A percentile compares a stretch with the other conserved stretches of the same genome.
phyloP scores from a whole-genome alignment of 345 rosid genomes.

The Gossypium australe region DNA sequence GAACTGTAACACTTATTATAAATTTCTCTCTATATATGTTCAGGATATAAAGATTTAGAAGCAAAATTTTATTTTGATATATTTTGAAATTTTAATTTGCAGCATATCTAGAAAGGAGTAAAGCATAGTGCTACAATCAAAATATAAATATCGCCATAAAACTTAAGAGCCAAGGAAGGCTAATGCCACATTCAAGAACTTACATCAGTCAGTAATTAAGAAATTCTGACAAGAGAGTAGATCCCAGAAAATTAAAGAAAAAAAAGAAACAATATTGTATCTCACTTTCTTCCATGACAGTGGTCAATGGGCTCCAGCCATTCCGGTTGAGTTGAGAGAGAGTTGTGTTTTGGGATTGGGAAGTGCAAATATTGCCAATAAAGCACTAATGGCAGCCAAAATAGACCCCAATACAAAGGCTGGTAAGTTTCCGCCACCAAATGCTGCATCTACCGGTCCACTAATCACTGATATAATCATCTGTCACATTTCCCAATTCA shows the following conservation, averaged over 20 bases:
- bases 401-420: slow-evolving; percentile 16
- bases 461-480: slow-evolving; percentile 63
- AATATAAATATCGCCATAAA: neutral
- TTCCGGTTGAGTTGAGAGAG: neutral
- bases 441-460: slow-evolving; percentile 63
- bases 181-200: neutral
- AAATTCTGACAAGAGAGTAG: neutral
- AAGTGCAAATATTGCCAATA: slow-evolving; percentile 10
- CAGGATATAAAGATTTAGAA: too few relatives aligned
- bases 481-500: slow-evolving; percentile 17
- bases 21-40: too few relatives aligned
- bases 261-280: neutral
- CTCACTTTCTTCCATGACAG: too few relatives aligned
- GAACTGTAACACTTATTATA: too few relatives aligned
- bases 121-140: neutral
- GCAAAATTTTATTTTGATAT: too few relatives aligned
- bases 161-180: neutral
- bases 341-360: slow-evolving; percentile 8
- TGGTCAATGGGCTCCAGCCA: neutral
- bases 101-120: neutral
- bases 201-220: neutral
- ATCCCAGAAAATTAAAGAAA: neutral
- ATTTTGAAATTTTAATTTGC: neutral
- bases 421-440: slow-evolving; percentile 65
- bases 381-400: neutral